Base-by-base conservation (phyloP, 768 basidiomycete genomes). In the Naganishia kalamii region DNA sequence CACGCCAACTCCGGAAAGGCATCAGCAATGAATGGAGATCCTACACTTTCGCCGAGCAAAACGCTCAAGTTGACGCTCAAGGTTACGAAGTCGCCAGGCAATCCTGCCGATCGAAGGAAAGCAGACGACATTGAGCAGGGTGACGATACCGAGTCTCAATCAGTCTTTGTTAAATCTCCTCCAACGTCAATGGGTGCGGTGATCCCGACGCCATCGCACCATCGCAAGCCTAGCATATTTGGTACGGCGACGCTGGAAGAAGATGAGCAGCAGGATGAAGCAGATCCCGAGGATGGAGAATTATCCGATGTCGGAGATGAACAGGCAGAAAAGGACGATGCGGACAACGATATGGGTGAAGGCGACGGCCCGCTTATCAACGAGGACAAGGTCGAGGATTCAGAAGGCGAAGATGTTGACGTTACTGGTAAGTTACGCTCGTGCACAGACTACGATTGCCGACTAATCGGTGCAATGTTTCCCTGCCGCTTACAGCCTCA, bases 201-300 rank as follows among this genome's bases (percentile, higher is more conserved):
- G 13, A 27, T 11, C 3, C 69, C 48, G 32, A n/a, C 41, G 13
- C 71, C 68, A 21, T 71, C 72, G 19, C 70, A 70, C 50, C 66
- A 41, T 30, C 61, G 23, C 3, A 59, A 63, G 23, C 60, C 40
- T 27, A 60, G 33, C 48, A 68, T 63, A 37, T 65, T 40, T 40
- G 57, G 59, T 2, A 40, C 27, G 23, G 27, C 29, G 6, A 62
- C 48, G n/a, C 25, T 43, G 25, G 64, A 68, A 19, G 60, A 52
- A 1, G 35, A 54, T 23, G 65, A 50, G 32, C 46, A 63, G 25
- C 48, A 68, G 25, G 69, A 65, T 54, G 66, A 71, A 3, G 62
- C 63, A 32, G 69, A 64, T n/a, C 60, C 33, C 21, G 29, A 61
- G 23, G 70, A 72, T 27, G 69, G 66, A 60, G 52, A 65, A 51